Conservation (phyloP, 306 rosid genomes). For the Dicorynia guianensis region DNA sequence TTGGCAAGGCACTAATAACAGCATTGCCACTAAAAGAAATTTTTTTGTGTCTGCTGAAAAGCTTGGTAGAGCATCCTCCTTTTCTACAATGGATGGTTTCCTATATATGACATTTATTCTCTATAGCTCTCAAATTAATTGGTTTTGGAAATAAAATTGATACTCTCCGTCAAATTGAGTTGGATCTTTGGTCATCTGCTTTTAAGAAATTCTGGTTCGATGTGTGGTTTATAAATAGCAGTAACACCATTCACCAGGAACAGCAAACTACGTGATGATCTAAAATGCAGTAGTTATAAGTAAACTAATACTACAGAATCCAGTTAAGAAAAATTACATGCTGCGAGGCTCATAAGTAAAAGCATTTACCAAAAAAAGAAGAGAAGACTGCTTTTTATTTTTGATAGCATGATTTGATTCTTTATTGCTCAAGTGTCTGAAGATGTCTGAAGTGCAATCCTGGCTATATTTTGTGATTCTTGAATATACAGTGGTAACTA, state of each 20-base stretch:
- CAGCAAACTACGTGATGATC: slow-evolving; percentile 14
- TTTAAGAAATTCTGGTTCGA: slow-evolving; percentile 1
- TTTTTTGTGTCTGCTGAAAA: slow-evolving; percentile 4
- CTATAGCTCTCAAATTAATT: slow-evolving; percentile 19
- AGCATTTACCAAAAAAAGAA: too few species aligned
- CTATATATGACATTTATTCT: slow-evolving; percentile 18
- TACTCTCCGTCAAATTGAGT: slow-evolving; percentile 5
- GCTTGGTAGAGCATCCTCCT: slow-evolving; percentile 35
- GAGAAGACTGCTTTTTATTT: slow-evolving; percentile 3
- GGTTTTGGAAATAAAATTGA: slow-evolving; percentile 31
- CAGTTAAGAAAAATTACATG: too few species aligned
- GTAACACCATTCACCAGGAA: slow-evolving; percentile 28
- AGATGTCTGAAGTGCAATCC: slow-evolving; percentile 23
- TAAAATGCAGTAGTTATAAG: slow-evolving; percentile 6
- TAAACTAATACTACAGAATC: slow-evolving; percentile 7
- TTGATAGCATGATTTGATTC: slow-evolving; percentile 24
- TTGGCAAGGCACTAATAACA: slow-evolving; percentile 27
- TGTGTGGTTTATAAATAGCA: not conserved
- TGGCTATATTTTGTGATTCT: slow-evolving; percentile 27
- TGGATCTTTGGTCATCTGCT: slow-evolving; percentile 17
- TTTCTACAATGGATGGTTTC: slow-evolving; percentile 16
- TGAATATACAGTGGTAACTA: not conserved
- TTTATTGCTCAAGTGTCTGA: slow-evolving; percentile 24
- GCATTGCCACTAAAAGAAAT: slow-evolving; percentile 1
- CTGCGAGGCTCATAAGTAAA: slow-evolving; percentile 25